Evolutionary conservation across 495 filamentous ascomycete genomes (phyloP).

Genomic region (Penicillium canariense): DNA sequence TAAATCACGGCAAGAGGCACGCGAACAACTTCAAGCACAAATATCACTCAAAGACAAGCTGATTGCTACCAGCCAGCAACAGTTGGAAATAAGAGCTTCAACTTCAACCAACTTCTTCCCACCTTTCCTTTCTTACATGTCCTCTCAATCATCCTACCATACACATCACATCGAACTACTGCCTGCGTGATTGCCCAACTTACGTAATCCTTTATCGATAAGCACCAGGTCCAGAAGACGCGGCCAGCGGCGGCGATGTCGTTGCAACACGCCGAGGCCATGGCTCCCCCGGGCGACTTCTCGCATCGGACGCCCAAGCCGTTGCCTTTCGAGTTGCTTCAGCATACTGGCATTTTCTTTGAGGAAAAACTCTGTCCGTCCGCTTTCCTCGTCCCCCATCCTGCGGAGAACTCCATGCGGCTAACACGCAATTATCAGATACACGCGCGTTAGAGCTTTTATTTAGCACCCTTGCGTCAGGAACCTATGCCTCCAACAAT

Average conservation of each 20-base stretch:
- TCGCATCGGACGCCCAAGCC: conserved; percentile 50
- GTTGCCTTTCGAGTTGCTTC: conserved; percentile 60
- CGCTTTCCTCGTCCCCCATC: neutral
- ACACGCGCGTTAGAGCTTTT: conserved; percentile 67
- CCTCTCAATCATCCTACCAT: neutral
- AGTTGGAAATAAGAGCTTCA: too few species aligned
- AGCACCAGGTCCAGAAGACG: conserved; percentile 19
- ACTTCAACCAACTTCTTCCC: neutral
- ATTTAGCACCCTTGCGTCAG: conserved; percentile 59
- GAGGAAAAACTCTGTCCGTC: conserved; percentile 70
- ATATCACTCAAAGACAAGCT: neutral
- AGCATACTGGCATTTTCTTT: conserved; percentile 68
- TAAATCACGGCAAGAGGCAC: neutral
- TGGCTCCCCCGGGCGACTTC: conserved; percentile 20
- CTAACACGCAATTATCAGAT: conserved; percentile 46
- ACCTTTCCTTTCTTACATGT: too few species aligned
- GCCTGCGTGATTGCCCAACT: neutral
- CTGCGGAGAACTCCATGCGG: neutral
- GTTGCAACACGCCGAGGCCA: conserved; percentile 11
- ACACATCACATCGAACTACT: neutral
- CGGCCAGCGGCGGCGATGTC: conserved; percentile 6
- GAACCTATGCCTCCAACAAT: conserved; percentile 41
- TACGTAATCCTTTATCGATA: conserved; percentile 30
- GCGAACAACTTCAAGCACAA: neutral
- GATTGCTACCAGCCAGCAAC: neutral